Evolutionary conservation across 2,329 filamentous ascomycete species (phyloP).

Genomic region (Aspergillus ibericus): DNA sequence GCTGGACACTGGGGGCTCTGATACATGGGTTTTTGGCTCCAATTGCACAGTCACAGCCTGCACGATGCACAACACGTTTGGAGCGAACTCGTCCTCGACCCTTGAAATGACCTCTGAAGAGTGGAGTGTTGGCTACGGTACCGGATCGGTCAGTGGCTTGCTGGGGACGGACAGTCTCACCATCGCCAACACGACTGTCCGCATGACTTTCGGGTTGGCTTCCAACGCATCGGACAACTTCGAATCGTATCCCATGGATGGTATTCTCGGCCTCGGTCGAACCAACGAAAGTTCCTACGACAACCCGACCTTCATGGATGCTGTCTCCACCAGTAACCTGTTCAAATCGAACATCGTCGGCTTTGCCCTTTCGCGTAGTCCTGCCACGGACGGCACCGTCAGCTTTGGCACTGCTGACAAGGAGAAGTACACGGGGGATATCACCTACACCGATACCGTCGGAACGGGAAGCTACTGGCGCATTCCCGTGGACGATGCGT

Average conservation of each 20-base stretch:
- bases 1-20: constrained; percentile 58
- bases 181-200: constrained; percentile 64
- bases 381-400: constrained; percentile 74
- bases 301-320: constrained; percentile 66
- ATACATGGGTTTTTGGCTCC: constrained; percentile 80
- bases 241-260: constrained; percentile 77
- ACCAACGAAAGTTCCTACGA: constrained; percentile 52
- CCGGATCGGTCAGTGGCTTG: constrained; percentile 68
- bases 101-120: constrained; percentile 54
- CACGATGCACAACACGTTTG: constrained; percentile 68
- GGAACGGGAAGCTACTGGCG: constrained; percentile 66
- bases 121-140: constrained; percentile 74
- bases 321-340: constrained; percentile 56
- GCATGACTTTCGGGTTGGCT: constrained; percentile 71
- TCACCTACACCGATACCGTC: constrained; percentile 64
- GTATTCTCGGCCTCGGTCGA: constrained; percentile 77
- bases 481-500: constrained; percentile 66
- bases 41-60: constrained; percentile 68
- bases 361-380: constrained; percentile 66
- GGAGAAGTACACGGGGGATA: constrained; percentile 65
- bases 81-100: constrained; percentile 63
- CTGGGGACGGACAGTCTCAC: constrained; percentile 66
- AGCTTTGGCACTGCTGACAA: constrained; percentile 72
- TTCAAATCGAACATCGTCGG: constrained; percentile 69
- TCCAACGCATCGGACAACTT: constrained; percentile 73